Percentiles rank a stretch among this genome's conserved stretches.
Conservation (phyloP, 768 basidiomycete genomes). For the Suillus occidentalis region DNA sequence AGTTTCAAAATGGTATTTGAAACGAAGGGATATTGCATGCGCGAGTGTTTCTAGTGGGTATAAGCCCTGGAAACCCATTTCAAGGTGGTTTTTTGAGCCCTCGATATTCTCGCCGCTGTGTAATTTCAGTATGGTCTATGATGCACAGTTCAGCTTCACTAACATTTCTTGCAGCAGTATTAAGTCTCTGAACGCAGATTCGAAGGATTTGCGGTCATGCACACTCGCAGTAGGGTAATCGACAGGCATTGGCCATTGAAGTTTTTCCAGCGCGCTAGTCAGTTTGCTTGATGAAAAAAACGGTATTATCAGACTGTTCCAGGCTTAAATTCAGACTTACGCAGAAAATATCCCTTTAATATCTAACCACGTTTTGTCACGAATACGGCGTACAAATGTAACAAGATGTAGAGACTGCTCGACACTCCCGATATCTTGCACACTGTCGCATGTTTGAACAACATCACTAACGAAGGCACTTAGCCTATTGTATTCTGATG, state of each 20-base stretch:
- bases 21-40: conserved; percentile 79
- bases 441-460: conserved; percentile 40
- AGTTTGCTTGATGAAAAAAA: conserved; percentile 49
- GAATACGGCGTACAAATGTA: conserved; percentile 58
- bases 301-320: neutral
- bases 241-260: conserved; percentile 85
- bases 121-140: neutral
- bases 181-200: conserved; percentile 74
- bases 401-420: conserved; percentile 60
- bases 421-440: conserved; percentile 44
- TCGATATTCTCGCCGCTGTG: conserved; percentile 53
- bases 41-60: conserved; percentile 86
- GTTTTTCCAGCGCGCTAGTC: conserved; percentile 59
- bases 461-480: conserved; percentile 60
- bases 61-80: conserved; percentile 46
- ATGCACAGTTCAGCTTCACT: conserved; percentile 28
- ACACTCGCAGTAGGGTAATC: conserved; percentile 55
- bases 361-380: conserved; percentile 72
- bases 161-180: conserved; percentile 78
- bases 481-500: conserved; percentile 60
- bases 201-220: conserved; percentile 64
- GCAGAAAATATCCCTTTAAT: conserved; percentile 64
- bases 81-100: conserved; percentile 4
- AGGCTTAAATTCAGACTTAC: conserved; percentile 41
- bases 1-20: conserved; percentile 94